phyloP scores from a whole-genome alignment of 805 yeast species.

The Candida caryicola region DNA sequence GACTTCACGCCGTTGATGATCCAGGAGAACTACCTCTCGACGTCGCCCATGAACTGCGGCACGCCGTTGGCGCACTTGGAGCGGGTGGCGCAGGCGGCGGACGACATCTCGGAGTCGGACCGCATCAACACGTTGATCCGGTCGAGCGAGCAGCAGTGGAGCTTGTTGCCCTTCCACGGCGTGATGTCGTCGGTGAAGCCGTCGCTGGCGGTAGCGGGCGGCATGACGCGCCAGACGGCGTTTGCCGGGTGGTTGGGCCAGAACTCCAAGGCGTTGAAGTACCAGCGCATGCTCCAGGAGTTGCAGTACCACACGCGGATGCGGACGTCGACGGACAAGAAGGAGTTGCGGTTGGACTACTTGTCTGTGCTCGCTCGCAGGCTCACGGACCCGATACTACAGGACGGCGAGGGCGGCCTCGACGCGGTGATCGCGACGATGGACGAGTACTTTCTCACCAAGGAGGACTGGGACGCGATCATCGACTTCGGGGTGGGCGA shows the following conservation, averaged over 20 bases:
- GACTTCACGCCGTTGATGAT: constrained; percentile 94
- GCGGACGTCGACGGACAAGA: constrained; percentile 71
- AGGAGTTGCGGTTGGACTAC: constrained; percentile 73
- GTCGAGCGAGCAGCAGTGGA: constrained; percentile 92
- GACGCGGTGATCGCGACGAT: constrained; percentile 61
- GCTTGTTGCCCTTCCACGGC: constrained; percentile 87
- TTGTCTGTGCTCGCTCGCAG: constrained; percentile 60
- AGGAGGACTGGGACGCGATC: constrained; percentile 88
- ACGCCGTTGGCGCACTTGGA: constrained; percentile 50
- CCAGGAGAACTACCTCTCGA: constrained; percentile 82
- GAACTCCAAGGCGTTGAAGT: constrained; percentile 79
- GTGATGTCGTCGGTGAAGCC: constrained; percentile 83
- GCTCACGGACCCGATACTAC: constrained; percentile 57
- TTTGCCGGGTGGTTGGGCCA: constrained; percentile 90
- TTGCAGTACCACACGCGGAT: constrained; percentile 83
- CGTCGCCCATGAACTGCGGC: constrained; percentile 50
- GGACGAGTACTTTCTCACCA: constrained; percentile 84
- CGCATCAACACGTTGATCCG: constrained; percentile 77
- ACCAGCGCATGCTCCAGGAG: constrained; percentile 76
- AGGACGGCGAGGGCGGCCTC: constrained; percentile 61
- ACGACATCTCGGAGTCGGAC: constrained; percentile 82
- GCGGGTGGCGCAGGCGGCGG: constrained; percentile 75
- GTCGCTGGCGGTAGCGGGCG: constrained; percentile 70
- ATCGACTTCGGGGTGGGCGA: constrained; percentile 79
- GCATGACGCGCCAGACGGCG: constrained; percentile 62